Evolutionary conservation across 176 grass and related monocot genomes (phyloP), one percentile per base, ranked within the genome.

Genomic region (Zea luxurians): DNA sequence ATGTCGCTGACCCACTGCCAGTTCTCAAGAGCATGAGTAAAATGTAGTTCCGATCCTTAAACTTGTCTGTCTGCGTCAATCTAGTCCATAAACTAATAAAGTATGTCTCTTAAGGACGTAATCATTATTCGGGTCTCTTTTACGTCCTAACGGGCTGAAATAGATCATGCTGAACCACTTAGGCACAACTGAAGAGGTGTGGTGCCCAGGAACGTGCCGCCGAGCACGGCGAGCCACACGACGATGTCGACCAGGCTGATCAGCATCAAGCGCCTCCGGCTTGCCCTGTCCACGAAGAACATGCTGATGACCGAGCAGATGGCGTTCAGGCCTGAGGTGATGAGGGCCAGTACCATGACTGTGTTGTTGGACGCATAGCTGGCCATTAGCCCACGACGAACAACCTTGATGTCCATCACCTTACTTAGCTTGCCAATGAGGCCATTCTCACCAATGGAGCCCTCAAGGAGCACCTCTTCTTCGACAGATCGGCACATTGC

Each of bases 321-420:
- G 17, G 85, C 89, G 70, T 94, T 98, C 65, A 98, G 87, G 73
- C 96, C 96, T 16, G 96, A 94, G 61, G 88, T 90, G 78, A 98
- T 89, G 57, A 98, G 88, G 63, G 96, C 94, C 7, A 98, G 85
- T 3, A 88, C 83, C 77, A 98, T 71, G 53, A 88, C 89, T 35
- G 92, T 98, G 81, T 87, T 86, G 68, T 98, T 98, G 27, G 91
- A 94, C 57, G 92, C 92, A 13, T 87, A 98, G 11, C 92, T 89
- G 3, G 92, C 92, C 13, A 94, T 7, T 21, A 98, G 89, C 2
- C 96, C 96, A 10, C 92, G 85, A 10, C 92, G 85, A 55, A 98
- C 96, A 41, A 89, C 78, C 78, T 78, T 65, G 73, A 66, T 92
- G 59, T 89, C 83, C 42, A 92, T 69, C 20, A 89, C 96, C 69